Evolutionary conservation across 768 basidiomycete species (phyloP).

Genomic region (Pisolithus microcarpus): DNA sequence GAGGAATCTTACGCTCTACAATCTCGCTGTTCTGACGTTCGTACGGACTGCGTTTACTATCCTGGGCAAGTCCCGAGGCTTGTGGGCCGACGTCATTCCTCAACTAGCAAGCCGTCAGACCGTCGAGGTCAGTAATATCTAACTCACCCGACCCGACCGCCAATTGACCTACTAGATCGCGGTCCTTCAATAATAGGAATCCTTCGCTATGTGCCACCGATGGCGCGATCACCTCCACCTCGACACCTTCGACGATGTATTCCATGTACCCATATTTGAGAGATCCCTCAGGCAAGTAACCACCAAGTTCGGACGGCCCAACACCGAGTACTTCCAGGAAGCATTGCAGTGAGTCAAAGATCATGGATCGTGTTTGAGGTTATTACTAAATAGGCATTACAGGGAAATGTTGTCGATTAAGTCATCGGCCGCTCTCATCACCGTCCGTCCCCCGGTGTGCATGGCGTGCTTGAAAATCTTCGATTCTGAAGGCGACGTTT

Average conservation of each 20-base stretch:
- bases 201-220: too few species aligned
- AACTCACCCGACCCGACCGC: too few species aligned
- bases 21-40: slow-evolving; percentile 55
- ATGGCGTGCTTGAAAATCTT: slow-evolving; percentile 38
- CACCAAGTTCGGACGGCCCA: slow-evolving; percentile 31
- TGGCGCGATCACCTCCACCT: slow-evolving; percentile 27
- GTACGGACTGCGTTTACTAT: slow-evolving; percentile 37
- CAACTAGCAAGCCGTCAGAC: slow-evolving; percentile 9
- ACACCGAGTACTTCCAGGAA: slow-evolving; percentile 24
- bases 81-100: slow-evolving; percentile 6
- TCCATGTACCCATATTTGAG: slow-evolving; percentile 40
- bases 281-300: slow-evolving; percentile 30
- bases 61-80: neutral
- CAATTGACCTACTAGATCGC: too few species aligned
- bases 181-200: too few species aligned
- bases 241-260: slow-evolving; percentile 43
- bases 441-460: slow-evolving; percentile 58
- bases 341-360: slow-evolving; percentile 13
- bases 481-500: slow-evolving; percentile 28
- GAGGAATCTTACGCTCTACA: slow-evolving; percentile 35
- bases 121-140: slow-evolving; percentile 12
- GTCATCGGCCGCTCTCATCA: slow-evolving; percentile 31
- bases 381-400: slow-evolving; percentile 1
- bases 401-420: slow-evolving; percentile 16
- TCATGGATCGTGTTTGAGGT: neutral